Percentiles rank a stretch among this genome's conserved stretches.
Evolutionary conservation across 75 land plant genomes (phyloP).

Genomic region (Pseudotsuga menziesii): DNA sequence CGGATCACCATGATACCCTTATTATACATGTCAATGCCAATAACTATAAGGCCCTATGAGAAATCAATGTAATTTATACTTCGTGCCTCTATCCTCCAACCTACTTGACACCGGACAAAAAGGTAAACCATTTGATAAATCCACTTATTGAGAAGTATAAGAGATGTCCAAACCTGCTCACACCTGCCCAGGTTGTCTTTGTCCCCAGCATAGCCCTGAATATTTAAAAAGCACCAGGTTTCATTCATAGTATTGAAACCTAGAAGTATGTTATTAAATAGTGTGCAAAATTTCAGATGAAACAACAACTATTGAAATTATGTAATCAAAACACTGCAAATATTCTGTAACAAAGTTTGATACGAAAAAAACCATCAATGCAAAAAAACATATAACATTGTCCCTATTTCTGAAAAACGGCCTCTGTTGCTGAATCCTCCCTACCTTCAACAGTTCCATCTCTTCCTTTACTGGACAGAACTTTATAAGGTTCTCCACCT

Average conservation of each 20-base stretch:
- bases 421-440: background rate
- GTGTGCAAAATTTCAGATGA: background rate
- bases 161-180: constrained; percentile 64
- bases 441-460: constrained; percentile 84
- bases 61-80: background rate
- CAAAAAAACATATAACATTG: background rate
- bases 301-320: background rate
- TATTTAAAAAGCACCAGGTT: background rate
- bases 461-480: constrained; percentile 95
- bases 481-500: constrained; percentile 90
- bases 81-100: background rate
- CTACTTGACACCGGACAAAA: background rate
- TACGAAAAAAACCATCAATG: background rate
- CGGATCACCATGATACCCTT: too few relatives aligned
- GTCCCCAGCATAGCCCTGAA: constrained; percentile 73
- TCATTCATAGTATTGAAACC: background rate
- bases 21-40: too few relatives aligned
- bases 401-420: too few relatives aligned
- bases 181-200: constrained; percentile 74
- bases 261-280: background rate
- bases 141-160: background rate
- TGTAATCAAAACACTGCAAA: background rate
- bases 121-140: background rate
- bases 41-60: background rate
- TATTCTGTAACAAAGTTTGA: background rate